Evolutionary conservation across 192 early-diverging fungal species (phyloP).

Genomic region (Backusella psychrophila): DNA sequence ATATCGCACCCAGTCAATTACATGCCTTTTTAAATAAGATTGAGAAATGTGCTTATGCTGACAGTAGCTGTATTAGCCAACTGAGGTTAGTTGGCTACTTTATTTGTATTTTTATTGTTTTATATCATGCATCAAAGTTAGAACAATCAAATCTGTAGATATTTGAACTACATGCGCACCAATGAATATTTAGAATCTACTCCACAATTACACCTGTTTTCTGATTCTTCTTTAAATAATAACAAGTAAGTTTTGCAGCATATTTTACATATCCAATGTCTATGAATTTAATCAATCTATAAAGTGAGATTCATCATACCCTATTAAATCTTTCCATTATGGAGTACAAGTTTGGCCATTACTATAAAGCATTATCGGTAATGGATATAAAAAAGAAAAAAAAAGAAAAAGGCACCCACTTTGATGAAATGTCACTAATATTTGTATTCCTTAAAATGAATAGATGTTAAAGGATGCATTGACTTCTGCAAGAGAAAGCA

Average conservation of each 20-base stretch:
- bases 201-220: not conserved
- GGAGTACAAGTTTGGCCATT: constrained; percentile 8
- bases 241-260: not conserved
- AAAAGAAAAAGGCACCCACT: too few relatives aligned
- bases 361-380: constrained; percentile 3
- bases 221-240: not conserved
- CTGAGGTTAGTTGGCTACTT: not conserved
- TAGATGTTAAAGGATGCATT: constrained; percentile 5
- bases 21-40: not conserved
- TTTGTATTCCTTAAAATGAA: not conserved
- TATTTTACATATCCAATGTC: not conserved
- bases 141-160: not conserved
- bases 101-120: not conserved
- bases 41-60: not conserved
- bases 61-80: not conserved
- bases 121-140: not conserved
- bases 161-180: not conserved
- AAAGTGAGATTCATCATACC: not conserved
- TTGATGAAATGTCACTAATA: not conserved
- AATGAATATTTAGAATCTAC: constrained; percentile 1
- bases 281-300: not conserved
- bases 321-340: constrained; percentile 1
- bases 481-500: not conserved
- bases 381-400: not conserved
- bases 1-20: not conserved